These are phyloP conservation scores for Lindgomyces ingoldianus DNA, from an alignment of 495 filamentous ascomycete genomes.

Conservation along the genomic window DNA sequence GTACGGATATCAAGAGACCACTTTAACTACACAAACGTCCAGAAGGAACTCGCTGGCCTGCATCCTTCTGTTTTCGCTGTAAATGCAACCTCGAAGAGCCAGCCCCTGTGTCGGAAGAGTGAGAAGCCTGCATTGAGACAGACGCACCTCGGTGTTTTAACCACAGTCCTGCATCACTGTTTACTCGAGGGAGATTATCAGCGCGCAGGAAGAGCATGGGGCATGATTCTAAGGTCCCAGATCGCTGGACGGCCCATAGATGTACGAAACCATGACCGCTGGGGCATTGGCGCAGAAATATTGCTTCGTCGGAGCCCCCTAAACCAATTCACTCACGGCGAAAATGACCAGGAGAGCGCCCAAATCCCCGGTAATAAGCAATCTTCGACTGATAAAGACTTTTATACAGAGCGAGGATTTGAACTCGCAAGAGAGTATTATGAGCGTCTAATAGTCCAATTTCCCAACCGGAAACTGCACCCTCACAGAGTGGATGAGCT, in stretches of 20 bases:
- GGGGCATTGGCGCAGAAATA: slow-evolving; percentile 72
- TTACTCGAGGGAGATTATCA: slow-evolving; percentile 61
- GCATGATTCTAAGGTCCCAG: slow-evolving; percentile 61
- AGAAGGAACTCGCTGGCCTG: slow-evolving; percentile 28
- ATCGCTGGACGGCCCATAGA: slow-evolving; percentile 56
- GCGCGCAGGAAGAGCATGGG: slow-evolving; percentile 66
- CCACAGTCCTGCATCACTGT: slow-evolving; percentile 62
- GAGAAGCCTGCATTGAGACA: slow-evolving; percentile 43
- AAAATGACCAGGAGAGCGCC: neutral
- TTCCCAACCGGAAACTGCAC: slow-evolving; percentile 57
- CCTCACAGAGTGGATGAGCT: slow-evolving; percentile 52
- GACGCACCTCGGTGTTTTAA: slow-evolving; percentile 63
- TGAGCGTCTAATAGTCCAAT: slow-evolving; percentile 65
- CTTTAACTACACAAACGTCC: slow-evolving; percentile 12
- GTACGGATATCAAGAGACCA: slow-evolving; percentile 6
- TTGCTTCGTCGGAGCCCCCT: slow-evolving; percentile 46
- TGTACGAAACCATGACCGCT: slow-evolving; percentile 56
- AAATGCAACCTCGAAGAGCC: slow-evolving; percentile 19
- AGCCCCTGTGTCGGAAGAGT: slow-evolving; percentile 1
- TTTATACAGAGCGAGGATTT: slow-evolving; percentile 56
- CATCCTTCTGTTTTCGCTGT: slow-evolving; percentile 38
- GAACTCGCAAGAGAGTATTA: slow-evolving; percentile 63
- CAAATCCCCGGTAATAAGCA: neutral
- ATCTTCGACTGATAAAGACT: slow-evolving; percentile 7
- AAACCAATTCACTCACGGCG: neutral